phyloP scores from a whole-genome alignment of 192 early-diverging fungal genomes.

The Funneliformis geosporum region DNA sequence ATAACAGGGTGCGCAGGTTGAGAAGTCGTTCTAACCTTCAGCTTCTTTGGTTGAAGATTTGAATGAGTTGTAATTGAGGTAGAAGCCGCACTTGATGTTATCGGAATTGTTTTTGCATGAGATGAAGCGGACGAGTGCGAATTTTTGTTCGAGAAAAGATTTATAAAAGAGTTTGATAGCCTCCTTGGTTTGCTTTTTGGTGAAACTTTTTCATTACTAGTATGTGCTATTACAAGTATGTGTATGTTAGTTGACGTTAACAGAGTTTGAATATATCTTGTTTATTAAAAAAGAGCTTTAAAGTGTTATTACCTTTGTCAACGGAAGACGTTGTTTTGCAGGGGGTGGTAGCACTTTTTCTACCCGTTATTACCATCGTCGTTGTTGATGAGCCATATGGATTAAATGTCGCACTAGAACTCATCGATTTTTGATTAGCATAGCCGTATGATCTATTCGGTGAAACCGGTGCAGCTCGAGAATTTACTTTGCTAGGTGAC shows the following conservation, averaged over 20 bases:
- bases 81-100: not conserved
- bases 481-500: not conserved
- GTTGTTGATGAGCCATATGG: not conserved
- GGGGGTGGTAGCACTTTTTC: conserved; percentile 10
- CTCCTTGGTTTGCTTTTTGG: not conserved
- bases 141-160: not conserved
- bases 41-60: not conserved
- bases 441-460: not conserved
- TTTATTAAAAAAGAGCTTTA: not conserved
- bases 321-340: not conserved
- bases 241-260: not conserved
- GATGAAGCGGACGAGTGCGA: not conserved
- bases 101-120: not conserved
- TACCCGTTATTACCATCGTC: not conserved
- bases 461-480: not conserved
- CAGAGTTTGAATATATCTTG: not conserved
- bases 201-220: not conserved
- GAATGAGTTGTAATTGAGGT: not conserved
- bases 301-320: not conserved
- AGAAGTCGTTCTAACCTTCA: not conserved
- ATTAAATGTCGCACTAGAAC: not conserved
- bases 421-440: not conserved
- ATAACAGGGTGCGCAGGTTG: not conserved
- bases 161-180: not conserved
- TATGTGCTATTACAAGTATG: too few relatives aligned